These are phyloP conservation scores for Hypoxylon crocopeplum DNA, from an alignment of 495 filamentous ascomycete species.

Conservation along the genomic window DNA sequence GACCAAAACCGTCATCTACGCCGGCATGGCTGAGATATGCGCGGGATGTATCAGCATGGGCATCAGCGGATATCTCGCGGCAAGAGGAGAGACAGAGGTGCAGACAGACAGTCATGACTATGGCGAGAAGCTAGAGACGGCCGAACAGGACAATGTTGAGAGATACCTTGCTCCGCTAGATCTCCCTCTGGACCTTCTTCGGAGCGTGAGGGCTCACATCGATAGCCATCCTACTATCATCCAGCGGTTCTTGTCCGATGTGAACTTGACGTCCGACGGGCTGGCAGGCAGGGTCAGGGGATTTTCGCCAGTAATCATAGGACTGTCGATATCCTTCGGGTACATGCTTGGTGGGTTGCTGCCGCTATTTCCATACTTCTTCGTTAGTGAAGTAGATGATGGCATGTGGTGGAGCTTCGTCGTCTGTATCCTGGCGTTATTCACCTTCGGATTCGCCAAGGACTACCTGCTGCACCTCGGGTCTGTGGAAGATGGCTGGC, in stretches of 20 bases:
- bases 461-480: conserved; percentile 59
- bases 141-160: conserved; percentile 13
- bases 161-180: conserved; percentile 47
- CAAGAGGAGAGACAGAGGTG: conserved; percentile 66
- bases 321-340: conserved; percentile 66
- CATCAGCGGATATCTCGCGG: conserved; percentile 72
- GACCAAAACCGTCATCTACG: conserved; percentile 70
- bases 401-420: conserved; percentile 73
- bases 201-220: conserved; percentile 69
- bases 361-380: conserved; percentile 79
- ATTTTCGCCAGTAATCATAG: conserved; percentile 44
- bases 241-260: conserved; percentile 6
- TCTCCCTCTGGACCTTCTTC: conserved; percentile 72
- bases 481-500: conserved; percentile 41
- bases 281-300: conserved; percentile 2
- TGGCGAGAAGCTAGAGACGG: conserved; percentile 7
- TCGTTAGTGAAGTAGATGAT: conserved; percentile 64
- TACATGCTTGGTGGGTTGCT: conserved; percentile 79
- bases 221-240: conserved; percentile 68
- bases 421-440: conserved; percentile 72
- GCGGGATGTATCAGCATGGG: conserved; percentile 75
- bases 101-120: background rate
- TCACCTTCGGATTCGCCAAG: conserved; percentile 77
- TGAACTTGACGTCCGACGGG: conserved; percentile 3
- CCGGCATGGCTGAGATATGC: conserved; percentile 72